Evolutionary conservation across 768 basidiomycete genomes (phyloP), one percentile per base, ranked within the genome.

Genomic region (Ramaria sp.): DNA sequence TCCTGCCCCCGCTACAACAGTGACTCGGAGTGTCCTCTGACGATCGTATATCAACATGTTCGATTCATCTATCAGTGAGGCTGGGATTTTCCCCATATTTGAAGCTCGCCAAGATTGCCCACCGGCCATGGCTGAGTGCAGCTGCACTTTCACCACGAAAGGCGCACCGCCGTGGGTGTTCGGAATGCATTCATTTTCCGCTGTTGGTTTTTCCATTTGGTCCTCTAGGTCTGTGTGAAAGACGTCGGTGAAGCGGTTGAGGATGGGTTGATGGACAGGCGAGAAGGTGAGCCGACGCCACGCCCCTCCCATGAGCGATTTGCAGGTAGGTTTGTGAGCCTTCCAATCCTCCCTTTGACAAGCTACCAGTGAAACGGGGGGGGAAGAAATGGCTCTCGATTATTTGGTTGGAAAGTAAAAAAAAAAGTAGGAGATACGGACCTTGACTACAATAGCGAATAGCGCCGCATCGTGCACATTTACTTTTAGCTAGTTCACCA

Each of bases 271-370:
- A 20, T 9, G 8, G 9, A 16, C 24, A 4, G 10, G 1, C 10
- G 38, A 12, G 54, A 65, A 55, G 13, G 55, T 61, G 27, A 72
- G 50, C 8, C 61, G 66, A 30, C 57, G 57, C 73, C 73, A 76
- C 1, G 64, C 65, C 1, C 69, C 73, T 22, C 68, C 69, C 55
- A 67, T 65, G 42, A 75, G 63, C 3, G 71, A 64, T 13, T 61
- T 64, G 58, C 73, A 75, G 0, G 61, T 48, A 0, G 45, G 43
- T 58, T 70, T 71, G 60, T 75, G 73, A 5, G 61, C 56, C 27
- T 62, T 61, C 73, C 73, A 76, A 57, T 74, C 70, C n/a, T 54
- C 58, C 15, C 52, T 62, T 57, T 73, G 75, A 50, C 74, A 75
- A 38, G 67, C 73, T 72, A 28, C 52, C 28, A 34, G 7, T 34